These are phyloP conservation scores for Botrytis byssoidea DNA, from an alignment of 2,329 filamentous ascomycete species.

Conservation along the genomic window DNA sequence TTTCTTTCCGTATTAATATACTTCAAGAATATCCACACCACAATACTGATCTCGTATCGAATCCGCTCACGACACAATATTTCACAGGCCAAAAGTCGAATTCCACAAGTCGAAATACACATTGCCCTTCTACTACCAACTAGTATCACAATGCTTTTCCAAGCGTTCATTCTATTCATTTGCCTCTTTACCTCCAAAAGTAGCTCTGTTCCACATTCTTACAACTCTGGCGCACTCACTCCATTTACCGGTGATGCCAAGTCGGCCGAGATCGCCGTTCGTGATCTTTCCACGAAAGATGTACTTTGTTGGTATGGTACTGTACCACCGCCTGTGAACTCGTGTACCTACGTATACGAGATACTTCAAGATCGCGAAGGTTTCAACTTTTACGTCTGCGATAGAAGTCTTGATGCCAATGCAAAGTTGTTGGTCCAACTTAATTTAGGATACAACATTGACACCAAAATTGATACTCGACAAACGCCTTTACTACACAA, in stretches of 20 bases:
- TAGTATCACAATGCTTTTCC: neutral
- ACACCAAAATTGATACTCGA: neutral
- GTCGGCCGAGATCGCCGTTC: neutral
- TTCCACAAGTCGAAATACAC: neutral
- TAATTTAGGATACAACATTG: neutral
- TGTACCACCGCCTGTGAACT: neutral
- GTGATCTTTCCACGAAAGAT: neutral
- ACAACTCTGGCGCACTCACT: too few relatives aligned
- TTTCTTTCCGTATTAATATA: neutral
- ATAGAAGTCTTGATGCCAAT: neutral
- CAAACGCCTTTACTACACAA: neutral
- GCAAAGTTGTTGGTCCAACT: neutral
- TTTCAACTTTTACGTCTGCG: neutral
- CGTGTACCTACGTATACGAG: neutral
- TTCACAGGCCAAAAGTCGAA: neutral
- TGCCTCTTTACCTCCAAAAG: neutral
- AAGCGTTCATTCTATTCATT: neutral
- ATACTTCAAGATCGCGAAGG: neutral
- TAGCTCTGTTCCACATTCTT: neutral
- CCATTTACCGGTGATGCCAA: neutral
- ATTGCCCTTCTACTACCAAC: too few relatives aligned
- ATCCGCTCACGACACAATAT: neutral
- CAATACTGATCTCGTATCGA: neutral
- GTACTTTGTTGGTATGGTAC: neutral
- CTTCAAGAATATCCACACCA: too few relatives aligned